Evolutionary conservation across 163 green algal genomes (phyloP).

Genomic region (Scenedesmus sp.): DNA sequence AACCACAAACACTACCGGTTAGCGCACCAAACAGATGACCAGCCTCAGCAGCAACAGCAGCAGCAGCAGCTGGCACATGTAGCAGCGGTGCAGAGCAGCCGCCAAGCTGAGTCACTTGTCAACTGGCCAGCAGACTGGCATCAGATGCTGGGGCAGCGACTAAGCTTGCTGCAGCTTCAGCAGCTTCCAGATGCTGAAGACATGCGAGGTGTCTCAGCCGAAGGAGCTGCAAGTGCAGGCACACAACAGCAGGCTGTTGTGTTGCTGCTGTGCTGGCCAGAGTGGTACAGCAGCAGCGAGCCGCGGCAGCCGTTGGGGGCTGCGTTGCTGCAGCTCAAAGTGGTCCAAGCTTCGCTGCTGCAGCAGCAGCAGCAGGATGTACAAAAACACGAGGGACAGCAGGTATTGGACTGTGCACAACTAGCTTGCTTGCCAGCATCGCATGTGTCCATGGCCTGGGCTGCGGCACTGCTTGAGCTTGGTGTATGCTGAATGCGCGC

Average conservation of each 20-base stretch:
- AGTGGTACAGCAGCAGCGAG: conserved; percentile 42
- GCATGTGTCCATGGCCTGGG: conserved; percentile 4
- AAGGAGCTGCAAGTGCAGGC: background rate
- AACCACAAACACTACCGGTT: background rate
- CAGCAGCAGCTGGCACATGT: background rate
- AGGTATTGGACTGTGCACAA: background rate
- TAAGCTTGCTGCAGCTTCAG: background rate
- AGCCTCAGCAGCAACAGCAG: conserved; percentile 23
- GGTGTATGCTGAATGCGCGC: background rate
- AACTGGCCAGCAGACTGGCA: background rate
- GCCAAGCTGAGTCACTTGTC: background rate
- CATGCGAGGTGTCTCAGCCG: background rate
- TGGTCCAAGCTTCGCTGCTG: background rate
- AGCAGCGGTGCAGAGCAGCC: background rate
- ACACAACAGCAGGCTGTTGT: background rate
- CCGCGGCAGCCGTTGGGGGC: conserved; percentile 2
- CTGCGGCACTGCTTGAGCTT: background rate
- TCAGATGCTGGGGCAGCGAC: background rate
- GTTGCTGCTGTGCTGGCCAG: background rate
- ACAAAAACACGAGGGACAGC: background rate
- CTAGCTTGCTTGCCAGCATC: background rate
- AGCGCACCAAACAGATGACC: background rate
- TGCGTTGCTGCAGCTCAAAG: conserved; percentile 2
- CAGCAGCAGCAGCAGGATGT: background rate
- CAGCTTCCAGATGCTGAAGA: background rate